Evolutionary conservation across 495 filamentous ascomycete species (phyloP).

Genomic region (Penicillium ochrochloron): DNA sequence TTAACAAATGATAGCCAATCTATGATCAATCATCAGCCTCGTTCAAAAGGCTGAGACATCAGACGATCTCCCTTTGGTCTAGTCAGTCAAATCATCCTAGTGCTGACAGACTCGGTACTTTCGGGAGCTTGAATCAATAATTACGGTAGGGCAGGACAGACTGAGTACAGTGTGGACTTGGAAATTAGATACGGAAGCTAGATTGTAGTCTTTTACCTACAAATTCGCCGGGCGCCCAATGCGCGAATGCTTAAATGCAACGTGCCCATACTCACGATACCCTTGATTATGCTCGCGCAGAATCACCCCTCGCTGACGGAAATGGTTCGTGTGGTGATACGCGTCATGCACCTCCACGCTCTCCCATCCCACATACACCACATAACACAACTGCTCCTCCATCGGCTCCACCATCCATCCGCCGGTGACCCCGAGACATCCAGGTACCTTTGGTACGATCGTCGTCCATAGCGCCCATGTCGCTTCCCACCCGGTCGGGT

Average conservation of each 20-base stretch:
- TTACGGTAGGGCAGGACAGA: not conserved
- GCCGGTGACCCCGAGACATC: constrained; percentile 30
- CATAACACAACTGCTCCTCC: constrained; percentile 25
- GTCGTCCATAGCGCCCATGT: constrained; percentile 34
- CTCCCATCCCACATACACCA: constrained; percentile 33
- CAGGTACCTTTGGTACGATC: constrained; percentile 27
- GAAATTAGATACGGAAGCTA: not conserved
- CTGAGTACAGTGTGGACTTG: too few relatives aligned
- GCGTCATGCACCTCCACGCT: constrained; percentile 31
- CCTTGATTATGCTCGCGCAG: constrained; percentile 29
- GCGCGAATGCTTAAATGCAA: constrained; percentile 25
- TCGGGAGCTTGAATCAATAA: not conserved
- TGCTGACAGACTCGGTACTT: constrained; percentile 2
- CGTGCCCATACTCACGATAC: constrained; percentile 32
- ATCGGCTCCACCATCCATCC: constrained; percentile 35
- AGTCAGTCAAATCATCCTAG: not conserved
- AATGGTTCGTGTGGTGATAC: constrained; percentile 32
- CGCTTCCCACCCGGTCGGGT: constrained; percentile 26
- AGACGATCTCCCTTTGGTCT: not conserved
- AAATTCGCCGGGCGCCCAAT: constrained; percentile 42
- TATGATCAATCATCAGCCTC: not conserved
- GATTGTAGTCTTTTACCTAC: not conserved
- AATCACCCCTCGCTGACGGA: constrained; percentile 26
- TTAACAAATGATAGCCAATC: not conserved
- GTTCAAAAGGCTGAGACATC: constrained; percentile 1